Percentiles rank a stretch among this genome's conserved stretches.
phyloP scores from a whole-genome alignment of 2,329 filamentous ascomycete genomes.

The Fusarium duplospermum region DNA sequence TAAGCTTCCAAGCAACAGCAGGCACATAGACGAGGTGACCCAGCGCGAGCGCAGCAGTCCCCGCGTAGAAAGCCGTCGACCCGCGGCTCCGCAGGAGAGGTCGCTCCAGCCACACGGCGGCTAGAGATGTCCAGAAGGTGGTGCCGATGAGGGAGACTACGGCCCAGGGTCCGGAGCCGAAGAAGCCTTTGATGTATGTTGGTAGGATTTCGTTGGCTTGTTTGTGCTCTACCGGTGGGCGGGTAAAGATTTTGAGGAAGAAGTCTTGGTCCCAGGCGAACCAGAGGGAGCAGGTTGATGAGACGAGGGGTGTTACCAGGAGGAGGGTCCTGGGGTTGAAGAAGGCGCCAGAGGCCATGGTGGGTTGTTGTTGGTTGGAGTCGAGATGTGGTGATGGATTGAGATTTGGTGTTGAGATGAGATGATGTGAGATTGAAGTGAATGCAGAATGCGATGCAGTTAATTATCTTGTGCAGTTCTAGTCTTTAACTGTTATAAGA shows the following conservation, averaged over 20 bases:
- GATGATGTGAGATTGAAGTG: background rate
- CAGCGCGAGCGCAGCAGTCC: constrained; percentile 45
- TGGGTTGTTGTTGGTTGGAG: background rate
- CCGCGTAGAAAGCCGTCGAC: constrained; percentile 49
- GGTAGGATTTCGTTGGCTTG: constrained; percentile 54
- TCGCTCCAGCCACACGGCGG: constrained; percentile 40
- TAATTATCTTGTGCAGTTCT: background rate
- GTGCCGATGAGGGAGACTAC: constrained; percentile 50
- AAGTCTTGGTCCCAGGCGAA: constrained; percentile 58
- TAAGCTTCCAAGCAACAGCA: constrained; percentile 48
- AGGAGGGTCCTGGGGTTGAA: constrained; percentile 53
- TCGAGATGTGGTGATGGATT: background rate
- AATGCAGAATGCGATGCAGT: background rate
- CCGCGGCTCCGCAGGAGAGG: constrained; percentile 39
- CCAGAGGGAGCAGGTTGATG: constrained; percentile 59
- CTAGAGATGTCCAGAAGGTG: constrained; percentile 48
- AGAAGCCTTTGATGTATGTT: constrained; percentile 56
- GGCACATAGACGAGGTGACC: constrained; percentile 51
- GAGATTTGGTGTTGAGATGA: background rate
- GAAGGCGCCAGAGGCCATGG: constrained; percentile 54
- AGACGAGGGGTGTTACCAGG: constrained; percentile 58
- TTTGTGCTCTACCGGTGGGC: constrained; percentile 41
- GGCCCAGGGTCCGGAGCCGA: constrained; percentile 49
- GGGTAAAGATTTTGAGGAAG: constrained; percentile 54
- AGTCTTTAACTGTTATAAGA: background rate